Evolutionary conservation across 257 asterid species (phyloP).

Genomic region (Parsonsia alboflavescens): DNA sequence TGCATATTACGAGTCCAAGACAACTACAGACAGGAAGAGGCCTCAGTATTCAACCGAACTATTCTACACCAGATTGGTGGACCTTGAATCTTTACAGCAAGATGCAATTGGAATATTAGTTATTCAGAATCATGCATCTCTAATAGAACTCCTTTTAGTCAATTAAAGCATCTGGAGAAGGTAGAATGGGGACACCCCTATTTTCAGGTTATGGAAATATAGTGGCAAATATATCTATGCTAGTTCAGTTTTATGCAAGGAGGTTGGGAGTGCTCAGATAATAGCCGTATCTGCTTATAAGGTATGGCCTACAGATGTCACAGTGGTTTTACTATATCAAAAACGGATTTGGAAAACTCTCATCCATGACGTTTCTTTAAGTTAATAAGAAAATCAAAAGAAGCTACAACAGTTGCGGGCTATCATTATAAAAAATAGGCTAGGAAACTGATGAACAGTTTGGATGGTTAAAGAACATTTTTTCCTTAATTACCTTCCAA

Average conservation of each 20-base stretch:
- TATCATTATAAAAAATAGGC: background rate
- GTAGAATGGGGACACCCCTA: background rate
- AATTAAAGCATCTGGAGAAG: background rate
- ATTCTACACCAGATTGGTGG: background rate
- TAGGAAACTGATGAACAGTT: background rate
- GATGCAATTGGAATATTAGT: background rate
- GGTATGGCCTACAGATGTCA: background rate
- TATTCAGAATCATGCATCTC: background rate
- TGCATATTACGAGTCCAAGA: background rate
- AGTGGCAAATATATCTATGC: background rate
- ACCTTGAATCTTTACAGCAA: background rate
- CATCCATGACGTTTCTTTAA: background rate
- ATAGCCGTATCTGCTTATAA: background rate
- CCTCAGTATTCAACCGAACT: background rate
- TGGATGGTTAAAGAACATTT: background rate
- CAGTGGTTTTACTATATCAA: background rate
- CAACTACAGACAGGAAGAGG: background rate
- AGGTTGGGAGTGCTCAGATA: background rate
- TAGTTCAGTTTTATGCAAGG: background rate
- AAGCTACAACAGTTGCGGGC: background rate
- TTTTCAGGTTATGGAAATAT: background rate
- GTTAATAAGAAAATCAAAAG: background rate
- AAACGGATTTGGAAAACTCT: background rate
- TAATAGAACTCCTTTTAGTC: background rate
- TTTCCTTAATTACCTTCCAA: conserved; percentile 6